Conservation (phyloP, 768 basidiomycete genomes). For the Filobasidium wieringae region DNA sequence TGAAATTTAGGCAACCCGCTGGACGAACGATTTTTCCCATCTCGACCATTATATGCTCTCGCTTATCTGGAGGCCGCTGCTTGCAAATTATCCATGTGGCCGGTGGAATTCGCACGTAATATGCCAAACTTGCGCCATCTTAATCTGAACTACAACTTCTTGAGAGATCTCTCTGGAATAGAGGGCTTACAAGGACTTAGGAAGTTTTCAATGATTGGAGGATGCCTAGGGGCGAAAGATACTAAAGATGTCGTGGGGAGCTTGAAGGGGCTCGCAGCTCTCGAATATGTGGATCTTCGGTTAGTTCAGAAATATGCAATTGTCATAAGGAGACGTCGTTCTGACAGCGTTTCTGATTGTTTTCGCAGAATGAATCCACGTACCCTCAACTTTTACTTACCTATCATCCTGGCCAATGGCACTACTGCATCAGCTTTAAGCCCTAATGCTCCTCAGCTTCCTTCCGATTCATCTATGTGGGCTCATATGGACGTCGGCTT, state of each 20-base stretch:
- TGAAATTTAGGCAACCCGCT: constrained; percentile 35
- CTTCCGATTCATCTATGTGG: constrained; percentile 51
- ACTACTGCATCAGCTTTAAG: not conserved
- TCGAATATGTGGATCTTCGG: constrained; percentile 89
- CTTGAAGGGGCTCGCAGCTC: constrained; percentile 58
- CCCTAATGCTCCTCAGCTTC: not conserved
- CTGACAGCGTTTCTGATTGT: not conserved
- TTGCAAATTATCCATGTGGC: constrained; percentile 66
- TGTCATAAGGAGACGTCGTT: not conserved
- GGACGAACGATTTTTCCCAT: constrained; percentile 37
- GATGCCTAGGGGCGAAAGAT: constrained; percentile 52
- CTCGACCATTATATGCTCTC: constrained; percentile 73
- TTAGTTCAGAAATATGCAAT: constrained; percentile 38
- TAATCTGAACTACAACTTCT: constrained; percentile 95
- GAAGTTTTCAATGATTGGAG: constrained; percentile 75
- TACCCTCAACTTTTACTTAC: constrained; percentile 90
- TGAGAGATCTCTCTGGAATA: constrained; percentile 57
- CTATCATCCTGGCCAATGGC: constrained; percentile 60
- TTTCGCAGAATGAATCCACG: constrained; percentile 76
- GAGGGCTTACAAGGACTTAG: constrained; percentile 61
- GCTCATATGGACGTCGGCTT: constrained; percentile 70
- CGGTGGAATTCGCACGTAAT: constrained; percentile 52
- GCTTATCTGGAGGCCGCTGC: constrained; percentile 83
- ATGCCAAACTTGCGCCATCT: constrained; percentile 77
- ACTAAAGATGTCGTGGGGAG: constrained; percentile 62